Evolutionary conservation across 164 flowering plant genomes (phyloP), one percentile per base, ranked within the genome.

Genomic region (Warburgia ugandensis): DNA sequence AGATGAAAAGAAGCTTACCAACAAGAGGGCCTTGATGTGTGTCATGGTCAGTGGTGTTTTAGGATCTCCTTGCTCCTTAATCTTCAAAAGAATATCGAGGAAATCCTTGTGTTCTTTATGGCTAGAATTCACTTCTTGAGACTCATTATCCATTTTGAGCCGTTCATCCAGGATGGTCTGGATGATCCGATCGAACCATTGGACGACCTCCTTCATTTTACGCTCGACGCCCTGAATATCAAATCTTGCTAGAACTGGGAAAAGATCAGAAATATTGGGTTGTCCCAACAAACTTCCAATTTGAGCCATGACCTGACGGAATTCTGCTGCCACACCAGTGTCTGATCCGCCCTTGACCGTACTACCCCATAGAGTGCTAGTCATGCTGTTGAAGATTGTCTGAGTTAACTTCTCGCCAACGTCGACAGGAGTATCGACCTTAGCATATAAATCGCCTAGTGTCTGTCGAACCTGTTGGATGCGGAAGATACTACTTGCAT

Each of bases 191-290:
- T 81, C 78, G 6, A 78, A 46, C 33, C 46, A 41, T 40, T 2
- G 8, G 7, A 39, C 30, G 48, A 60, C 8, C 20, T 4, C 52
- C 32, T 23, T 62, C 54, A 65, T 67, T 42, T 49, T 39, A 31
- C 45, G 73, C 22, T 45, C 50, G 4, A 76, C 8, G 10, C 81
- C 83, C 52, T 80, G 81, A 27, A 78, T 27, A 61, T 81, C 84
- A 12, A 78, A 61, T 45, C 68, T 20, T 2, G 68, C 75, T 19
- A 81, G 28, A 10, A 35, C 52, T 2, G 84, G 80, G 23, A 42
- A 70, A 38, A 74, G 65, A 50, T 81, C 83, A 13, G 79, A 76
- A 25, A 76, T 16, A 45, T 80, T 74, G 8, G 81, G 79, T 52
- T n/a, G 54, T 14, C 69, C 77, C 39, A 78, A 7, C 23, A 70